Evolutionary conservation across 164 flowering plant species (phyloP), one percentile per base, ranked within the genome.

Genomic region (Chloranthus sessilifolius): DNA sequence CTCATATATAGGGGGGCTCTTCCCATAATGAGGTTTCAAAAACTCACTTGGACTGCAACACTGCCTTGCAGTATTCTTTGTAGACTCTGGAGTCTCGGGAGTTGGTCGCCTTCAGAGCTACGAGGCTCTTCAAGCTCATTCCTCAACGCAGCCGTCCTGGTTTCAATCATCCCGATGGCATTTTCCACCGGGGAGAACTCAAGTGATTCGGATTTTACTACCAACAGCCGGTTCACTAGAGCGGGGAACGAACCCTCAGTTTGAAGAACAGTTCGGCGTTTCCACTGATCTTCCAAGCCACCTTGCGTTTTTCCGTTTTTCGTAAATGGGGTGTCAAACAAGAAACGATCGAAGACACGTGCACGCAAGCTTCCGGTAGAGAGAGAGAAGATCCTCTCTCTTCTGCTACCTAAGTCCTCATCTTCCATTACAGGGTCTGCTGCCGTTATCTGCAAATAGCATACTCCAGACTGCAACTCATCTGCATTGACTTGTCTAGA

Each of bases 51-150:
- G 56, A 92, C 99, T 10, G 99, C 99, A 47, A 92, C 99, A 72
- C 97, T 89, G 72, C 99, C 97, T 72, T 92, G 99, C 29, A 92
- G 97, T 70, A 92, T 92, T 62, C 99, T 84, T 64, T 92, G 99
- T 14, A 89, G 73, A 68, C 95, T 83, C 65, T 92, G 97, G 26
- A 92, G 84, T 16, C 99, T 89, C 43, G 97, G 99, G 31, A 92
- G 95, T 61, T 89, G 99, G 67, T 92, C 99, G 5, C 95, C 99
- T 56, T 92, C 99, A 37, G 97, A 82, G 69, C 95, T 86, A 46
- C 95, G 95, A 37, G 99, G 99, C 72, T 88, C 99, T 62, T 92
- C 99, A 52, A 92, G 99, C 61, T 89, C 99, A 69, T 86, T 86
- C 24, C 97, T 61, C 35, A 92, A 51, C 7, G 99, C 97, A 63